Evolutionary conservation across 2,329 filamentous ascomycete genomes (phyloP), one percentile per base, ranked within the genome.

Genomic region (Colletotrichum gloeosporioides): DNA sequence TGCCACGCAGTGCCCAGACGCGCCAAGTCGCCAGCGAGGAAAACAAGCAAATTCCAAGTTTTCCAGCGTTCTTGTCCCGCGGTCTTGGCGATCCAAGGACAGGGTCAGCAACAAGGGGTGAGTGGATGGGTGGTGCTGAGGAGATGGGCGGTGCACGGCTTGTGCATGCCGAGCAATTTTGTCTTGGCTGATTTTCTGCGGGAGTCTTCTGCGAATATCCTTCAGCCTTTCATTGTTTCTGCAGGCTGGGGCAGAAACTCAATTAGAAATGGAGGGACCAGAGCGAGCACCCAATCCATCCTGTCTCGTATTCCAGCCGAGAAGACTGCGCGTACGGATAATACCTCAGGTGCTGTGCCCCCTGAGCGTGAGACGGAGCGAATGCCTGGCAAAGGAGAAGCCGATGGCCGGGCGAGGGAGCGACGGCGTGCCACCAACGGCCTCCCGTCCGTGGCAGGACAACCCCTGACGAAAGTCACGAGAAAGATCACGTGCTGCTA

Each of bases 1-100:
- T 68, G 62, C 53, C 69, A 67, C 69, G 73, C 73, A 53, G 29
- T 29, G 73, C 70, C 73, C 73, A 76, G 70, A 64, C 57, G 73
- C 64, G 73, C 73, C 70, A 76, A 76, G 73, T 73, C 73, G 64
- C 64, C 70, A 73, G 29, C 22, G 69, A 62, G 44, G 55, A 73
- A 76, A 76, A 73, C 70, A 76, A 76, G 73, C 73, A 76, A 76
- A 69, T 76, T 76, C 73, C 73, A 76, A 76, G 73, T 73, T 73
- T 76, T 69, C 70, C 70, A 73, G 70, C 70, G 70, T 22, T 39
- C 73, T 76, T 73, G 73, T 76, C 70, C 73, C 73, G 73, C 36
- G 70, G 73, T 76, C 73, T 76, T 76, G 73, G 73, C 73, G 70
- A 76, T 76, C 64, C 70, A 73, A 59, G 63, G 73, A 63, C 70